phyloP scores from a whole-genome alignment of 2,329 filamentous ascomycete genomes.

The Cordyceps militaris region DNA sequence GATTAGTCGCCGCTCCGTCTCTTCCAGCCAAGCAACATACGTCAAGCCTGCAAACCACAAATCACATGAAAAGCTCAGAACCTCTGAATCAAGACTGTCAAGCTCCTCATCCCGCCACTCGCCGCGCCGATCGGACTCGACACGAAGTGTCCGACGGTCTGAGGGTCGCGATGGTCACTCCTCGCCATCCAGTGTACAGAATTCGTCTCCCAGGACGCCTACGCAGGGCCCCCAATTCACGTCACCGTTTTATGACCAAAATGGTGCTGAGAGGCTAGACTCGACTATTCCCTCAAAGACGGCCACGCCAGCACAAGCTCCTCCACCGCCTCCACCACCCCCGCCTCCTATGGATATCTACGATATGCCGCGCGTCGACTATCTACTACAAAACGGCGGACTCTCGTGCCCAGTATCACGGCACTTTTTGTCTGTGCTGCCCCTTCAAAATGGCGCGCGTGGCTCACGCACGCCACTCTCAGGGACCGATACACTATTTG shows the following conservation, averaged over 20 bases:
- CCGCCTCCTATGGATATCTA: slow-evolving; percentile 65
- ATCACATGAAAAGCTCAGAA: slow-evolving; percentile 29
- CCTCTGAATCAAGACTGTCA: slow-evolving; percentile 27
- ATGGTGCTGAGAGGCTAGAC: slow-evolving; percentile 30
- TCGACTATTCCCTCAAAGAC: slow-evolving; percentile 29
- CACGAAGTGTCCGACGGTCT: slow-evolving; percentile 28
- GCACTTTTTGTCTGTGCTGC: slow-evolving; percentile 61
- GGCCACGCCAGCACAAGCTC: slow-evolving; percentile 31
- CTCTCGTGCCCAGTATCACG: slow-evolving; percentile 65
- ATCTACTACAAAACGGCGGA: slow-evolving; percentile 83
- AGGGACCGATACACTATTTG: slow-evolving; percentile 68
- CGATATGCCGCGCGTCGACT: slow-evolving; percentile 79
- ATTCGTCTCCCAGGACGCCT: slow-evolving; percentile 56
- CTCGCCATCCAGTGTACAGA: slow-evolving; percentile 40
- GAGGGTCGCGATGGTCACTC: slow-evolving; percentile 36
- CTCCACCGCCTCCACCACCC: slow-evolving; percentile 42
- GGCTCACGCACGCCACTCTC: slow-evolving; percentile 57
- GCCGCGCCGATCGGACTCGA: slow-evolving; percentile 32
- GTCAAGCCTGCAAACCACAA: slow-evolving; percentile 32
- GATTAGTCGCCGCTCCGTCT: slow-evolving; percentile 46
- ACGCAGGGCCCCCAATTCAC: slow-evolving; percentile 48
- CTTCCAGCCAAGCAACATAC: slow-evolving; percentile 52
- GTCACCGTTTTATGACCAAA: slow-evolving; percentile 35
- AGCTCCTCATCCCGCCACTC: slow-evolving; percentile 30
- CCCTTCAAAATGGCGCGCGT: slow-evolving; percentile 47